Conservation (phyloP, 176 grass and related monocot genomes). For the Bonia amplexicaulis region DNA sequence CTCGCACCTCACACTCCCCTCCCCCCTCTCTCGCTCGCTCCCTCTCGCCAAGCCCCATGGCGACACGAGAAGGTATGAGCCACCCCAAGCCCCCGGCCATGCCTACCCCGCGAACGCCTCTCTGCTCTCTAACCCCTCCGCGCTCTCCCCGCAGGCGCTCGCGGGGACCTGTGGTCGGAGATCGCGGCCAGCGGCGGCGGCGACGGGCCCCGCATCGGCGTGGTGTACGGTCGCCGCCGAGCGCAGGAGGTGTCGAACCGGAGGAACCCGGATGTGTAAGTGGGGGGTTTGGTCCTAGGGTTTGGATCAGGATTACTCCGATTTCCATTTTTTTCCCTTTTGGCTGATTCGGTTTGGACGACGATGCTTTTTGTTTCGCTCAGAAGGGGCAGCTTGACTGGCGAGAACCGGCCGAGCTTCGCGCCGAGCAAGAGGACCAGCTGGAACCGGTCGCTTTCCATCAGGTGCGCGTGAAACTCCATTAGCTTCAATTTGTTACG, state of each 20-base stretch:
- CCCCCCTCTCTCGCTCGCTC: background rate
- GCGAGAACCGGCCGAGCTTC: conserved; percentile 51
- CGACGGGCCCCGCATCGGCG: conserved; percentile 26
- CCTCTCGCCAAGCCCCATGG: conserved; percentile 20
- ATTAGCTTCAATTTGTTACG: background rate
- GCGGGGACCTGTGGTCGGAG: conserved; percentile 63
- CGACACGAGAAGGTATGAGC: conserved; percentile 36
- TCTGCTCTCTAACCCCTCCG: background rate
- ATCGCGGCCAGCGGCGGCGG: conserved; percentile 45
- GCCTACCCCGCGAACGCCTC: background rate
- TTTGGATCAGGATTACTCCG: background rate
- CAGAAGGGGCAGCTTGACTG: conserved; percentile 30
- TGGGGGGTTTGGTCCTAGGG: background rate
- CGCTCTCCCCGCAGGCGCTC: background rate
- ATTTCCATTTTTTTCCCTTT: background rate
- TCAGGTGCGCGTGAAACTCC: conserved; percentile 45
- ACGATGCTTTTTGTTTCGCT: background rate
- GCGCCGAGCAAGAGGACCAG: conserved; percentile 49
- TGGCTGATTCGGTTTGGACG: background rate
- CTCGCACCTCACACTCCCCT: background rate
- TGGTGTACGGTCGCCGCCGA: conserved; percentile 61
- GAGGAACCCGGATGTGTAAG: conserved; percentile 38
- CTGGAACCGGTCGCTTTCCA: conserved; percentile 93
- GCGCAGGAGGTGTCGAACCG: conserved; percentile 23
- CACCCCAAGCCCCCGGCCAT: background rate